Base-by-base conservation (phyloP, 768 basidiomycete genomes). In the Tulasnella sp. region DNA sequence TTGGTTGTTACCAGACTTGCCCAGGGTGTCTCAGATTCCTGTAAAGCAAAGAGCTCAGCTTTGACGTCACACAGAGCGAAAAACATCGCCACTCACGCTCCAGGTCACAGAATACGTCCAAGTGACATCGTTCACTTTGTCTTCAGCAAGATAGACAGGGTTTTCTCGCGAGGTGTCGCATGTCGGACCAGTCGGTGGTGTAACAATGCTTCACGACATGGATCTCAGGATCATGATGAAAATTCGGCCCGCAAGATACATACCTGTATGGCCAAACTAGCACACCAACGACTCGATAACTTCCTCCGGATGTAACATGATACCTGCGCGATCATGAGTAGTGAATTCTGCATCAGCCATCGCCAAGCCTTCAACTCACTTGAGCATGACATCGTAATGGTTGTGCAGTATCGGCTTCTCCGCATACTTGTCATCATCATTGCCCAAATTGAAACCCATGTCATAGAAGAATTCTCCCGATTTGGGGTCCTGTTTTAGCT, bases 31-130 rank as follows among this genome's bases (percentile, higher is more conserved):
- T 80, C 77, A 24, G 89, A 92, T 74, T 80, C 73, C 86, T 89
- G 56, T 28, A 25, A 15, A 24, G 48, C 13, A 40, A 19, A 32
- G 16, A 31, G 37, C 25, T n/a, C 43, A 34, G 39, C 52, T n/a
- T 29, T 27, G 27, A 27, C 12, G 44, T 43, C 13, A 20, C 37
- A 46, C 9, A 31, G 45, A 37, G 52, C 6, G 10, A 41, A 12
- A 29, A 41, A 16, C 16, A 24, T 8, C 34, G 37, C 19, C 20
- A 62, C 82, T 65, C 60, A 83, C 88, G 64, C 80, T 76, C 87
- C 89, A 96, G 34, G 78, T 78, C 4, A 98, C 76, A 19, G 81
- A 75, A 61, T 95, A 98, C 0, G 90, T 88, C 60, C 89, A 98
- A 19, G 78, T 77, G 53, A 98, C 70, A 9, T 70, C 66, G 59